Evolutionary conservation across 257 asterid species (phyloP), one percentile per base, ranked within the genome.

Genomic region (Ilex aquifolium): DNA sequence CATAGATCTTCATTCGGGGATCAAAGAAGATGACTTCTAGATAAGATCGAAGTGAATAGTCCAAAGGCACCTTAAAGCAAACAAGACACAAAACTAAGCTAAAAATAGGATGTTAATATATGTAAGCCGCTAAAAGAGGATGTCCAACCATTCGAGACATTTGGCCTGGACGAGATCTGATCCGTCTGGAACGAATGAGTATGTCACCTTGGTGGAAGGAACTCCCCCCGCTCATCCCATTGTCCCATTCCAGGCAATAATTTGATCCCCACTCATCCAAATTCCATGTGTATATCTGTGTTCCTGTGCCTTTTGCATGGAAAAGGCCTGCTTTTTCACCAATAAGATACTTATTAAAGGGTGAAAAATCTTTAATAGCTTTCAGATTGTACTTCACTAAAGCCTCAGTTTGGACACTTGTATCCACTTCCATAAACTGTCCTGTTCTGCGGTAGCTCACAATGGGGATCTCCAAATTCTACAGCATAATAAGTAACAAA

Each of bases 81-180:
- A 50, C 68, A 74, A 64, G 56, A 11, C 31, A 57, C 42, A 14
- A 8, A 12, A 65, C 32, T 67, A 42, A 42, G 58, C 32, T 59
- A 57, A 55, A 16, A 58, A 32, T 21, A 60, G 60, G 50, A 53
- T 39, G 31, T 8, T 14, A 6, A 21, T 50, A 31, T 17, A 53
- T 30, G 64, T 55, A 68, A 48, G 64, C 44, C 44, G 56, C 32
- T 53, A 36, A 59, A 58, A 12, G 13, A 55, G 13, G 42, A 44
- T 74, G 46, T 57, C 59, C 21, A 58, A 85, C 96, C 76, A 10
- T 46, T 31, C 63, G 70, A 74, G 84, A 66, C 66, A 83, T 85
- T 76, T 88, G 96, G 52, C 95, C 96, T 2, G 91, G 91, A 44
- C 96, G 96, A 63, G 91, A 76, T 83, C 95, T 80, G 68, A 68